Conservation (phyloP, 2,329 filamentous ascomycete genomes). For the Calonectria leucothoes region DNA sequence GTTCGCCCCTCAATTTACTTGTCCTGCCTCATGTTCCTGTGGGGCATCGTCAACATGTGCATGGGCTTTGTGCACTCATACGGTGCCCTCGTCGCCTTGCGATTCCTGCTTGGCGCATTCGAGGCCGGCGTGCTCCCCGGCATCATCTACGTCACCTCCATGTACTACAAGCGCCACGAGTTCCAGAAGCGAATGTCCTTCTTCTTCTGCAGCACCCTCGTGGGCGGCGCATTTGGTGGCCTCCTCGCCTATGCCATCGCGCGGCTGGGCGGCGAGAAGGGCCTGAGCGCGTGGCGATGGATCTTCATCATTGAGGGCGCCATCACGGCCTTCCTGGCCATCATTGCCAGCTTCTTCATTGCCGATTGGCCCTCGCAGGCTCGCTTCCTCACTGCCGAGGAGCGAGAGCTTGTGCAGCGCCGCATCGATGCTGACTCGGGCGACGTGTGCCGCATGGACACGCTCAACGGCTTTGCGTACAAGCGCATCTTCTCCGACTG, state of each 20-base stretch:
- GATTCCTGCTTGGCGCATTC: constrained; percentile 54
- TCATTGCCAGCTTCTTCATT: constrained; percentile 37
- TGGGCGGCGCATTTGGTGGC: constrained; percentile 57
- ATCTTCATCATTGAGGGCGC: constrained; percentile 47
- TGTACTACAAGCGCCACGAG: constrained; percentile 62
- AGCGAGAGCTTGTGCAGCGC: constrained; percentile 54
- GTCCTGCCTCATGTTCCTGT: constrained; percentile 51
- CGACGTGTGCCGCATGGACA: constrained; percentile 61
- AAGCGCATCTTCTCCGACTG: constrained; percentile 59
- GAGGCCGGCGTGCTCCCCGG: constrained; percentile 51
- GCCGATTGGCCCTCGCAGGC: constrained; percentile 45
- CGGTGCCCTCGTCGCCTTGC: constrained; percentile 46
- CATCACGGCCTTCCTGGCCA: constrained; percentile 34
- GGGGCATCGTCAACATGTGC: constrained; percentile 52
- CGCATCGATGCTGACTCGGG: constrained; percentile 56
- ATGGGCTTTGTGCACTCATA: constrained; percentile 52
- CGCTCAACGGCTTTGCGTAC: constrained; percentile 59
- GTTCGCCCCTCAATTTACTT: constrained; percentile 54
- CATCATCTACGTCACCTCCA: constrained; percentile 58
- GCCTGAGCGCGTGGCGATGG: constrained; percentile 61
- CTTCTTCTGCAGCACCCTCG: constrained; percentile 55
- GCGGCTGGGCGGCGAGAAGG: constrained; percentile 55
- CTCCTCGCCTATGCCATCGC: constrained; percentile 61
- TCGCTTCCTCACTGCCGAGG: constrained; percentile 57
- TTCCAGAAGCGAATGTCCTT: constrained; percentile 58